A percentile compares a stretch with the other conserved stretches of the same genome.
Evolutionary conservation across 306 rosid species (phyloP).

Genomic region (Carpinus viminea): DNA sequence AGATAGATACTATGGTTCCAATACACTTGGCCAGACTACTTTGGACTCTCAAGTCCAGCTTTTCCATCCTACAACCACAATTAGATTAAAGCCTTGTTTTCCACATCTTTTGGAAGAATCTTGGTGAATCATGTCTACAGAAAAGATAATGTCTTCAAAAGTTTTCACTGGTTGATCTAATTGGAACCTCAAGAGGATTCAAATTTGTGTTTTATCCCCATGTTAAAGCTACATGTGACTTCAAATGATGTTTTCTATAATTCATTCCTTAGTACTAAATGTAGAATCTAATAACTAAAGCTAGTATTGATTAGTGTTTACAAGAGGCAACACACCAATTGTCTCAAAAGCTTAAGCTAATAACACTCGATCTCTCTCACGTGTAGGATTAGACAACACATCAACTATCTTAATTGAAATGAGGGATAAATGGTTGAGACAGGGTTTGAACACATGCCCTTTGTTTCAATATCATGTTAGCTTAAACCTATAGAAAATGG

Average conservation of each 20-base stretch:
- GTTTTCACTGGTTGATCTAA: no score
- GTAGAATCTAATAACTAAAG: neutral
- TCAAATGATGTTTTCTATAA: neutral
- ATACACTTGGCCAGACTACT: slow-evolving; percentile 42
- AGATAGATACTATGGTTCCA: slow-evolving; percentile 47
- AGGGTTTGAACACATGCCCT: no score
- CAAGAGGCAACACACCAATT: no score
- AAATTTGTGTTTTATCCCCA: neutral
- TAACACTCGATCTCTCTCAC: no score
- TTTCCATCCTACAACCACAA: slow-evolving; percentile 46
- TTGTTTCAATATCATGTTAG: no score
- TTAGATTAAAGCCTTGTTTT: slow-evolving; percentile 4
- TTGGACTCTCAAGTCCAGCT: slow-evolving; percentile 31
- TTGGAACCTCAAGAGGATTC: no score
- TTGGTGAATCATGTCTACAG: neutral
- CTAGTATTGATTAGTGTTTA: neutral
- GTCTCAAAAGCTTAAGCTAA: no score
- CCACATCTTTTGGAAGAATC: neutral
- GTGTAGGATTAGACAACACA: no score
- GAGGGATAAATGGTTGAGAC: no score
- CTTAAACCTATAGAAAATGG: no score
- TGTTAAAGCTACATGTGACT: neutral
- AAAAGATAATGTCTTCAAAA: no score
- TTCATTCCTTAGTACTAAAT: neutral
- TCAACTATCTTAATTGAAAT: no score